phyloP scores from a whole-genome alignment of 768 basidiomycete genomes.

The Calvatia gigantea region DNA sequence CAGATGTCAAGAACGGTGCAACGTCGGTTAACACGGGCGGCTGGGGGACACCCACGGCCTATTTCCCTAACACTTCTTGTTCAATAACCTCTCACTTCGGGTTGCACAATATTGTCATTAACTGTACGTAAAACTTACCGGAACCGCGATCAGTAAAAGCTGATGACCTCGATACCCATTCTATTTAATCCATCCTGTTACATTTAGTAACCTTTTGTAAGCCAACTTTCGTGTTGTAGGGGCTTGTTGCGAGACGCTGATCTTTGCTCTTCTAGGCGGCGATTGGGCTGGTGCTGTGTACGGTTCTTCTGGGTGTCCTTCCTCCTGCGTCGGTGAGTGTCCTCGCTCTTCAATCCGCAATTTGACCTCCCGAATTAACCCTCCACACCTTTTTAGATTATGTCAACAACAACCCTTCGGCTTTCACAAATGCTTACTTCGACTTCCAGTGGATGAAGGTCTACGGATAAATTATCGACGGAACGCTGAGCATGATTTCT shows the following conservation, averaged over 20 bases:
- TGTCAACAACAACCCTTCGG: slow-evolving; percentile 63
- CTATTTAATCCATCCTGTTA: too few species aligned
- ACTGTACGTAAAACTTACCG: slow-evolving; percentile 30
- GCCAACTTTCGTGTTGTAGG: slow-evolving; percentile 16
- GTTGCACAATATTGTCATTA: slow-evolving; percentile 62
- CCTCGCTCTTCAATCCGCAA: not conserved
- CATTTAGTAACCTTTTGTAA: slow-evolving; percentile 56
- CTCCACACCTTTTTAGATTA: slow-evolving; percentile 36
- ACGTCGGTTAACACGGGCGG: slow-evolving; percentile 40
- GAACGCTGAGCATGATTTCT: too few species aligned
- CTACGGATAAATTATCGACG: slow-evolving; percentile 19
- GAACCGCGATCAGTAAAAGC: too few species aligned
- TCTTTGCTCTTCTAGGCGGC: slow-evolving; percentile 35
- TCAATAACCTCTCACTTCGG: slow-evolving; percentile 52
- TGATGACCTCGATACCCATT: too few species aligned
- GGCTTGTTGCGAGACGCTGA: not conserved
- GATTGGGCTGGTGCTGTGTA: slow-evolving; percentile 56
- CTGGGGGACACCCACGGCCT: slow-evolving; percentile 62
- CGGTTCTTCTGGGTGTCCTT: slow-evolving; percentile 46
- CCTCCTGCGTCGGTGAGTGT: slow-evolving; percentile 46
- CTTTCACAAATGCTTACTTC: slow-evolving; percentile 70
- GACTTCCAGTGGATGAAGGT: slow-evolving; percentile 58
- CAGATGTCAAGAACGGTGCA: slow-evolving; percentile 40
- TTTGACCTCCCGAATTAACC: not conserved
- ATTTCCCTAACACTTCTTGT: slow-evolving; percentile 59